Conservation (phyloP, 2,329 filamentous ascomycete species). For the Fusarium nygamai region DNA sequence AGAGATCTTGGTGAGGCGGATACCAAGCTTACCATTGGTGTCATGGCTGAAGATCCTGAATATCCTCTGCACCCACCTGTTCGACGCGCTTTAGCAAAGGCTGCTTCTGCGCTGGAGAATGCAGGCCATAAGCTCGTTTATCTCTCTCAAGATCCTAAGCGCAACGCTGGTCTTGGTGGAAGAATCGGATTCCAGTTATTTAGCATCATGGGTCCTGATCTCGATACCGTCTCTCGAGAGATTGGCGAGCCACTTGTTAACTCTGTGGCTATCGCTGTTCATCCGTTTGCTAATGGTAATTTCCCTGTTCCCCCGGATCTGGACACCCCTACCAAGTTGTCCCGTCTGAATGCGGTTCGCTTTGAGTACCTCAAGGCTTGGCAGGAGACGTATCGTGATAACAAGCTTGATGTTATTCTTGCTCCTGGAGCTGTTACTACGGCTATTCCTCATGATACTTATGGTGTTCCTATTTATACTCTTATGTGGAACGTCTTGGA, state of each 20-base stretch:
- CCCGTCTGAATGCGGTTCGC: conserved; percentile 2
- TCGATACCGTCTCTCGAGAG: conserved; percentile 15
- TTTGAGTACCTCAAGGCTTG: conserved; percentile 22
- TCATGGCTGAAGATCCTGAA: conserved; percentile 57
- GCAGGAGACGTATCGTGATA: conserved; percentile 23
- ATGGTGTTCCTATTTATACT: conserved; percentile 33
- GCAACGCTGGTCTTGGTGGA: conserved; percentile 16
- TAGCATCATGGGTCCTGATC: conserved; percentile 17
- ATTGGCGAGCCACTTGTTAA: conserved; percentile 32
- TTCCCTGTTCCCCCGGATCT: conserved; percentile 26
- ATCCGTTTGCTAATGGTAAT: conserved; percentile 20
- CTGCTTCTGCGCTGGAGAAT: conserved; percentile 49
- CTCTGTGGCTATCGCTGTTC: conserved; percentile 28
- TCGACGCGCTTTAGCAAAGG: conserved; percentile 54
- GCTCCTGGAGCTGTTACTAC: conserved; percentile 28
- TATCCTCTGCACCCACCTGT: conserved; percentile 63
- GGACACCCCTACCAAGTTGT: background rate
- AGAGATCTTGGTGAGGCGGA: conserved; percentile 38
- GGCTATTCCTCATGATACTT: conserved; percentile 35
- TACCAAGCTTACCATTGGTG: conserved; percentile 53
- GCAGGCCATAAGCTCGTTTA: conserved; percentile 58
- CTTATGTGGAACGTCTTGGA: conserved; percentile 42
- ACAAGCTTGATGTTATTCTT: conserved; percentile 32
- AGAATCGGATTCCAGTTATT: conserved; percentile 39
- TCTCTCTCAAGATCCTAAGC: conserved; percentile 40